A percentile compares a stretch with the other conserved stretches of the same genome.
Conservation (phyloP, 2,329 filamentous ascomycete species). For the Cladophialophora immunda region DNA sequence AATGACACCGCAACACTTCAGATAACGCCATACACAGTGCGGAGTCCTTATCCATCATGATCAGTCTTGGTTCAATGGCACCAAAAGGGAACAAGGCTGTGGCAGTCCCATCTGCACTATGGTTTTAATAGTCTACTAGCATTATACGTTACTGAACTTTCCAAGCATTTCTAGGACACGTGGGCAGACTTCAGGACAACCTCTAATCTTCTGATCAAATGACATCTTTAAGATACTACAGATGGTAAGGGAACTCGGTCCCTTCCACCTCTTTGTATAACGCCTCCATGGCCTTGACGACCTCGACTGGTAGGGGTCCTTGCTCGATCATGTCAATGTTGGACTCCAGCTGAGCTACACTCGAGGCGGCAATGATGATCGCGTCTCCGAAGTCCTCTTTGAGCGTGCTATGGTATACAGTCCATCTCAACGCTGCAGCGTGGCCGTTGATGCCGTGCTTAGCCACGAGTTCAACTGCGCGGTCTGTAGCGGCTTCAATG, state of each 20-base stretch:
- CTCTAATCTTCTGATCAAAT: too few species aligned
- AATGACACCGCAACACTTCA: too few species aligned
- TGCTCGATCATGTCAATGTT: conserved; percentile 24
- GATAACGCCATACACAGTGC: too few species aligned
- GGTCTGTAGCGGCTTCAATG: conserved; percentile 1
- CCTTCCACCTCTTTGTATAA: conserved; percentile 40
- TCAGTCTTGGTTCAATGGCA: too few species aligned
- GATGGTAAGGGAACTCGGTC: conserved; percentile 26
- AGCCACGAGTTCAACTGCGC: background rate
- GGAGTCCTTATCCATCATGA: too few species aligned
- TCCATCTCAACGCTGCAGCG: conserved; percentile 55
- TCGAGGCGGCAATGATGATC: conserved; percentile 30
- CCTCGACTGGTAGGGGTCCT: conserved; percentile 27
- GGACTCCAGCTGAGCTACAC: conserved; percentile 24
- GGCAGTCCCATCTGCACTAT: too few species aligned
- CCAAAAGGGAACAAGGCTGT: too few species aligned
- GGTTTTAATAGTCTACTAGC: too few species aligned
- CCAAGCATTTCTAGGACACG: too few species aligned
- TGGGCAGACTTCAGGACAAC: too few species aligned
- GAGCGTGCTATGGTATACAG: conserved; percentile 49
- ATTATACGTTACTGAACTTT: too few species aligned
- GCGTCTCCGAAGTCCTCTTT: conserved; percentile 46
- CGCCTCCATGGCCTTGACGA: conserved; percentile 37
- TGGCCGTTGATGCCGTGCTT: conserved; percentile 51
- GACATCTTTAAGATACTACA: background rate